Percentiles rank a stretch among this genome's conserved stretches.
These are phyloP conservation scores for Fusarium armeniacum DNA, from an alignment of 2,329 filamentous ascomycete species.

Conservation along the genomic window DNA sequence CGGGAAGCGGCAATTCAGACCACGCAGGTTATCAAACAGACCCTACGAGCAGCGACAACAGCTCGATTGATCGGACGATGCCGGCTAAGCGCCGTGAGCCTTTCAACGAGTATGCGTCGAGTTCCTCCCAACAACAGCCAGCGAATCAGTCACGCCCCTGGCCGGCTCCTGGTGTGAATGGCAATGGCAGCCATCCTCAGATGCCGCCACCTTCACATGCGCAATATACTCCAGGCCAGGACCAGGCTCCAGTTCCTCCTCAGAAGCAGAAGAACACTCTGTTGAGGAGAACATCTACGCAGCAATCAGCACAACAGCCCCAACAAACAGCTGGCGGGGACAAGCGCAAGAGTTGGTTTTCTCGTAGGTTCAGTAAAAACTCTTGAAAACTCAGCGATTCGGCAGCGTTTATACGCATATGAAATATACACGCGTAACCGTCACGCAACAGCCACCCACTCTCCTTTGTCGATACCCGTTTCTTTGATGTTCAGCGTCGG, in stretches of 20 bases:
- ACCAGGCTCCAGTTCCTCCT: constrained; percentile 34
- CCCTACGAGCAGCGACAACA: constrained; percentile 89
- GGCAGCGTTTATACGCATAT: constrained; percentile 22
- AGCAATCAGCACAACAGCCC: constrained; percentile 36
- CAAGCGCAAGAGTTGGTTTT: constrained; percentile 93
- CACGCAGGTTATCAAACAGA: constrained; percentile 86
- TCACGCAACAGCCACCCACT: constrained; percentile 26
- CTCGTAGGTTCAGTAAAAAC: constrained; percentile 81
- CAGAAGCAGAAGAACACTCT: constrained; percentile 52
- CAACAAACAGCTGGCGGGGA: constrained; percentile 59
- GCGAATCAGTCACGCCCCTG: constrained; percentile 60
- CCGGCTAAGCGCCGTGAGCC: constrained; percentile 67
- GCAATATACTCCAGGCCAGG: constrained; percentile 40
- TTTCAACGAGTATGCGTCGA: constrained; percentile 75
- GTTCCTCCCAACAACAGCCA: constrained; percentile 60
- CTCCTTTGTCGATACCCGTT: constrained; percentile 51
- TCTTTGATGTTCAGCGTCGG: constrained; percentile 29
- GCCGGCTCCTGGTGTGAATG: constrained; percentile 54
- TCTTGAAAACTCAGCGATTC: constrained; percentile 29
- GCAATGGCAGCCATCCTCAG: constrained; percentile 45
- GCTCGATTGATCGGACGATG: constrained; percentile 83
- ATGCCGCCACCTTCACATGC: constrained; percentile 48
- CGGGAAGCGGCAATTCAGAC: constrained; percentile 80
- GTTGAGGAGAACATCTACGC: constrained; percentile 50
- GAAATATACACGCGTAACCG: constrained; percentile 29